Percentiles rank a stretch among this genome's conserved stretches.
Conservation (phyloP, 352 stramenopile species). For the Pythium phragmiticola region DNA sequence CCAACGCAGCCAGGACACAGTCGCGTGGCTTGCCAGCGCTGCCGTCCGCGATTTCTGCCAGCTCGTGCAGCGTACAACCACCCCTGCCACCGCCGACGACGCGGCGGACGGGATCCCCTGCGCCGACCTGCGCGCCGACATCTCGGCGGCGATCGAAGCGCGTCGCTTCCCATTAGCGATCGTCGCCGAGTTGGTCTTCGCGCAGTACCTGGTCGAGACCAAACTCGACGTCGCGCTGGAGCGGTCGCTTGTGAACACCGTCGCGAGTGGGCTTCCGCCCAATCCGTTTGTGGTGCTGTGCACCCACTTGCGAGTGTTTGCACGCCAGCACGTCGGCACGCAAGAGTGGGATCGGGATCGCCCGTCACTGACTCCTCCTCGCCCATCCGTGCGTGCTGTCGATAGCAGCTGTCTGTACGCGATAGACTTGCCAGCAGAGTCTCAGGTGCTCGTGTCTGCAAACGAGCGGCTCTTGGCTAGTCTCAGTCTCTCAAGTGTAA, state of each 20-base stretch:
- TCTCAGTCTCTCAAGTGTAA: constrained; percentile 17
- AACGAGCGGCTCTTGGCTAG: constrained; percentile 23
- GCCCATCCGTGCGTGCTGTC: neutral
- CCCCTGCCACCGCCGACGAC: neutral
- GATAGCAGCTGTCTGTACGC: neutral
- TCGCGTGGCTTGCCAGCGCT: constrained; percentile 15
- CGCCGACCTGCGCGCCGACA: constrained; percentile 23
- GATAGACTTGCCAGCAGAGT: neutral
- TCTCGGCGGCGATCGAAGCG: constrained; percentile 33
- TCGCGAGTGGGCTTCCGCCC: constrained; percentile 38
- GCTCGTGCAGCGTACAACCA: constrained; percentile 16
- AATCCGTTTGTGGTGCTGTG: constrained; percentile 54
- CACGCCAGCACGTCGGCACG: neutral
- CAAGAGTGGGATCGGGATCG: neutral
- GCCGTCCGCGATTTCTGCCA: constrained; percentile 8
- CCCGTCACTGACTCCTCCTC: neutral
- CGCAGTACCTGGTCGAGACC: constrained; percentile 46
- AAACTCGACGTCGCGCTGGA: constrained; percentile 48
- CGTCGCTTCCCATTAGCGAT: constrained; percentile 40
- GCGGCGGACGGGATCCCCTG: too few species aligned
- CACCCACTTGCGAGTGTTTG: constrained; percentile 37
- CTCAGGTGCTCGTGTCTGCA: constrained; percentile 3
- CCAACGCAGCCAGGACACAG: constrained; percentile 5
- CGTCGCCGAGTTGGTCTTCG: constrained; percentile 40
- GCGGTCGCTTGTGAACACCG: constrained; percentile 48